These are phyloP conservation scores for Delonix regia DNA, from an alignment of 306 rosid genomes.

Conservation along the genomic window DNA sequence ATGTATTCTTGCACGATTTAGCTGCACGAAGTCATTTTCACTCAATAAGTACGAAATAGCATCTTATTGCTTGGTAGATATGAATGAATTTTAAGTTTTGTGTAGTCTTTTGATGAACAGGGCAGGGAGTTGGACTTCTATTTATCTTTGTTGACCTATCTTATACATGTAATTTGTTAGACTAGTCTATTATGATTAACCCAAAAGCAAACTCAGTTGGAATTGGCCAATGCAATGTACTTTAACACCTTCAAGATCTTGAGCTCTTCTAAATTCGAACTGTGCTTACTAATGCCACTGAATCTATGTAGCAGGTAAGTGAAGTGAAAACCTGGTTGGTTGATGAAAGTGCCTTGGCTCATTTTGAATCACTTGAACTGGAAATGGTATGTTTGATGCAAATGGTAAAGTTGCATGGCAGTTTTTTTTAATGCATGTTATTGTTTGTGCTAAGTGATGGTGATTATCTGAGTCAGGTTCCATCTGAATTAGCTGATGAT, in stretches of 20 bases:
- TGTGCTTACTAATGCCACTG: slow-evolving; percentile 29
- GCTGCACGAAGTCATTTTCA: slow-evolving; percentile 20
- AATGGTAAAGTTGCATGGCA: slow-evolving; percentile 16
- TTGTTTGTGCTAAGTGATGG: slow-evolving; percentile 38
- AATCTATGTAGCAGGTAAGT: slow-evolving; percentile 55
- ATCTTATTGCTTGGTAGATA: slow-evolving; percentile 29
- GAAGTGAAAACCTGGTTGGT: slow-evolving; percentile 79
- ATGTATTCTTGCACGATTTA: slow-evolving; percentile 13
- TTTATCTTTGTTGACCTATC: slow-evolving; percentile 19
- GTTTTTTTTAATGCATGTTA: slow-evolving; percentile 22
- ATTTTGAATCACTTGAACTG: slow-evolving; percentile 76
- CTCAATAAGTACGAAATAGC: slow-evolving; percentile 23
- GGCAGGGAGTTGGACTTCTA: slow-evolving; percentile 16
- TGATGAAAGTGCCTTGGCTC: slow-evolving; percentile 71
- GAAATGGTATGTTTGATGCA: slow-evolving; percentile 63
- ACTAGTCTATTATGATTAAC: not conserved
- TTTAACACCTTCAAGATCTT: slow-evolving; percentile 26
- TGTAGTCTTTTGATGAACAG: slow-evolving; percentile 26
- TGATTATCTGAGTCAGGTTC: slow-evolving; percentile 51
- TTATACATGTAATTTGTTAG: not conserved
- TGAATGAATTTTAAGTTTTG: slow-evolving; percentile 17
- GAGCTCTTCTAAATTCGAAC: not conserved
- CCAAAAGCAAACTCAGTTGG: not conserved
- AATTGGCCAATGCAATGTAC: not conserved
- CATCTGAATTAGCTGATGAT: slow-evolving; percentile 55